These are phyloP conservation scores for Brettanomyces custersianus DNA, from an alignment of 805 yeast genomes.

Conservation along the genomic window DNA sequence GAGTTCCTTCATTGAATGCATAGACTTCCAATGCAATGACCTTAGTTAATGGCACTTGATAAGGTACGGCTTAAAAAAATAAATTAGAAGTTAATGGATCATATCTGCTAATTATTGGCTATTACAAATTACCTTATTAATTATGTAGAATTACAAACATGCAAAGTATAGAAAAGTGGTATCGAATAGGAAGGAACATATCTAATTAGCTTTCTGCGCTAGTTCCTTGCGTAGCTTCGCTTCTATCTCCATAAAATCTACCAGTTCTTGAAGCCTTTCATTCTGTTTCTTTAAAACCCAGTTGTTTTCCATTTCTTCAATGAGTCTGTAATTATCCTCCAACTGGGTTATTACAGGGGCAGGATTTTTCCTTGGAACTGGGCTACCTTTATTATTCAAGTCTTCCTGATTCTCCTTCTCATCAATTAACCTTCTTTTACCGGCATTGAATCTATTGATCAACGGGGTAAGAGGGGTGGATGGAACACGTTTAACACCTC, in stretches of 20 bases:
- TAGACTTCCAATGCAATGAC: too few species aligned
- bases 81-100: too few species aligned
- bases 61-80: too few species aligned
- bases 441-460: slow-evolving; percentile 16
- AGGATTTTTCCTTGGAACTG: neutral
- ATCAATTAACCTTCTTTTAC: slow-evolving; percentile 16
- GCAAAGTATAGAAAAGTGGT: too few species aligned
- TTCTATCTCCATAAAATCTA: slow-evolving; percentile 18
- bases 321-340: neutral
- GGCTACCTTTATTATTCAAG: neutral
- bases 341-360: neutral
- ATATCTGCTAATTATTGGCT: too few species aligned
- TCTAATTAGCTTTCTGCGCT: too few species aligned
- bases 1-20: slow-evolving; percentile 30
- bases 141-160: too few species aligned
- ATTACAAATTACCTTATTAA: too few species aligned
- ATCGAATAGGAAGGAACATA: too few species aligned
- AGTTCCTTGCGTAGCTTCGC: too few species aligned
- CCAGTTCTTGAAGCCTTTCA: slow-evolving; percentile 7
- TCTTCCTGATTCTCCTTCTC: neutral
- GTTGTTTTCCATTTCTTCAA: slow-evolving; percentile 7
- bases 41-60: too few species aligned
- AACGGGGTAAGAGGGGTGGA: slow-evolving; percentile 26
- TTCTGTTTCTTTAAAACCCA: slow-evolving; percentile 14
- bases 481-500: slow-evolving; percentile 25